Base-by-base conservation (phyloP, 441 rosid species). In the Croton laevigatus region DNA sequence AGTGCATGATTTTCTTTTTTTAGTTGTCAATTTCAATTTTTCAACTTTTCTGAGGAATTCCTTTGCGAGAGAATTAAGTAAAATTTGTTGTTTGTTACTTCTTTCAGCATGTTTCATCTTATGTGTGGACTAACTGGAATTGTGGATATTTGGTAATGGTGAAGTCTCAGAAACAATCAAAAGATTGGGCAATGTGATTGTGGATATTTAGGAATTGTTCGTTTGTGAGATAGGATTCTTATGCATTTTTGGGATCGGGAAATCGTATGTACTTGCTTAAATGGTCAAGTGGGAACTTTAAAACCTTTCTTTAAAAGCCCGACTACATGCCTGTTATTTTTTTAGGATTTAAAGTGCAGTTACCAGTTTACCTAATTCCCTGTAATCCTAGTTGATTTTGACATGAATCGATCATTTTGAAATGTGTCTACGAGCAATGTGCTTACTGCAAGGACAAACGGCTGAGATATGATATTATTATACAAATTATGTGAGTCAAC, bases 61-160 rank as follows among this genome's bases (percentile, higher is more conserved):
- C 49, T 3, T 27, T 40, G 34, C 11, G 8, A 19, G 49, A 37
- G 5, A 7, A 42, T 46, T 11, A 10, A 46, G 57, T 55, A n/a
- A 44, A 27, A 27, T 27, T 23, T 9, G 32, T 58, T 58, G n/a
- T 58, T 37, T 17, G 11, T 32, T 27, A 58, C 2, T 55, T 55
- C 14, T 8, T 32, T 4, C 6, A 27, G 22, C 13, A 27, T 3
- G 59, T 45, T 22, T 10, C 2, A 13, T 13, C 20, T 46, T 38
- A 7, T 14, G 40, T 45, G 5, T 64, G 40, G 27, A 19, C 32
- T 20, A 7, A 42, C 36, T 23, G n/a, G 12, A 45, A 23, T 23
- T 64, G 46, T 64, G 36, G 42, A 46, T 27, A 20, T 46, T 64
- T 64, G 12, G 23, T 45, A 16, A 64, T 13, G 67, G 19, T 64